A percentile compares a stretch with the other conserved stretches of the same genome.
phyloP scores from a whole-genome alignment of 2,329 filamentous ascomycete genomes.

The Onygena corvina region DNA sequence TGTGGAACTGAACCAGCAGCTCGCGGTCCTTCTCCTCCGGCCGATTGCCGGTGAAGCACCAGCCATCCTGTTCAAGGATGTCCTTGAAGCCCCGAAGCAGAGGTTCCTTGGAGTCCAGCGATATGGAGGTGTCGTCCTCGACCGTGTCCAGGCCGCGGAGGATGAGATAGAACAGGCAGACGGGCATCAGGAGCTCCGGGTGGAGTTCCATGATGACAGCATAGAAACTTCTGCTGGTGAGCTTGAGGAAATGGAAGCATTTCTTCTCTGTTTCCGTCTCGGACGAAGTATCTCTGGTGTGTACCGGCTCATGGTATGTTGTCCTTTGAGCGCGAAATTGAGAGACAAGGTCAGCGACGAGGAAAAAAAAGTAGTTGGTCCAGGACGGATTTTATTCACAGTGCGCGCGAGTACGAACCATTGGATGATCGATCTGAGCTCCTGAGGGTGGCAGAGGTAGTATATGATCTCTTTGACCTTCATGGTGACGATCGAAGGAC shows the following conservation, averaged over 20 bases:
- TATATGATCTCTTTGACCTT: constrained; percentile 48
- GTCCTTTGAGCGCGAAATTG: constrained; percentile 50
- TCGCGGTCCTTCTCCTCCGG: constrained; percentile 90
- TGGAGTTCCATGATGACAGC: constrained; percentile 93
- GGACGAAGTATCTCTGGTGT: constrained; percentile 63
- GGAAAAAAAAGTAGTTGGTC: not conserved
- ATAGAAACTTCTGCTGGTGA: constrained; percentile 86
- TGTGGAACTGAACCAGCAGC: constrained; percentile 82
- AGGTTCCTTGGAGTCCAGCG: constrained; percentile 69
- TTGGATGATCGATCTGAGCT: constrained; percentile 76
- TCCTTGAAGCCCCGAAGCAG: constrained; percentile 71
- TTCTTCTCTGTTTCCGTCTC: constrained; percentile 61
- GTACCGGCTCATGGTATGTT: constrained; percentile 89
- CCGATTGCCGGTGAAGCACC: constrained; percentile 77
- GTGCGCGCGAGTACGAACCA: constrained; percentile 48
- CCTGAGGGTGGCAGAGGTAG: constrained; percentile 59
- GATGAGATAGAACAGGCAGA: constrained; percentile 84
- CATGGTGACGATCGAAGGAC: constrained; percentile 23
- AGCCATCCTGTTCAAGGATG: constrained; percentile 68
- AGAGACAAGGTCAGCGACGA: not conserved
- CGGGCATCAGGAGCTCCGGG: constrained; percentile 78
- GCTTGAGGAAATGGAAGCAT: constrained; percentile 76
- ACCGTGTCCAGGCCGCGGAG: constrained; percentile 93
- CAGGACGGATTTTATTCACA: no score
- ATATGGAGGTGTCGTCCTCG: constrained; percentile 94